Base-by-base conservation (phyloP, 768 basidiomycete genomes). In the Lactarius pseudohatsudake region DNA sequence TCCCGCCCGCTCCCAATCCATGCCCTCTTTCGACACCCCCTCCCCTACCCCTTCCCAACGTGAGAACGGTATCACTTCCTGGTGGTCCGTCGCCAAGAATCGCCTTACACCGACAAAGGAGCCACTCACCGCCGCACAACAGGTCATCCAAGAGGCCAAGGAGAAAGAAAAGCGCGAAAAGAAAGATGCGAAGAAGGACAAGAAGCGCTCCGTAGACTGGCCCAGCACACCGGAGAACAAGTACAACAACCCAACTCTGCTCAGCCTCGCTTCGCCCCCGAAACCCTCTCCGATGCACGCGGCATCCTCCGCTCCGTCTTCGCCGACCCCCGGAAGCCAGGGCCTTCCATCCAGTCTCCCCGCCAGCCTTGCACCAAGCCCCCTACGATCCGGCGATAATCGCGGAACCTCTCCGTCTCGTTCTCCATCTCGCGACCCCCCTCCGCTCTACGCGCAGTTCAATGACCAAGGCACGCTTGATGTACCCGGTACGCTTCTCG, bases 91-190 rank as follows among this genome's bases (percentile, higher is more conserved):
- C 3, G 85, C 91, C 22, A 93, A 90, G 81, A 85, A 84, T 70
- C 86, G 79, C 70, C 81, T 94, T 11, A 92, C 91, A 0, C 90
- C 92, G 2, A 88, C 88, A 15, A 94, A 92, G 71, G 87, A 90
- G 16, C 75, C 79, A 2, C 84, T 91, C n/a, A 94, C 92, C 0
- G 91, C 92, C 10, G 92, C 92, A 0, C 92, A 94, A 72, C 91
- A 92, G 70, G 81, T 94, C 62, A 86, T 93, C 57, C 81, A 83
- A 64, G 91, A 94, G 9, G 79, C 89, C 20, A 91, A 92, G 72
- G 79, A 83, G 22, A 81, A 84, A 53, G 85, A 89, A 62, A 87
- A 85, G 73, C 80, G 78, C 63, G 76, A 75, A 70, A 76, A 78
- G 70, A 81, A 76, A 66, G 74, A 71, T 20, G 38, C 70, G 1